Evolutionary conservation across 2,329 filamentous ascomycete species (phyloP).

Genomic region (Hypocrella siamensis): DNA sequence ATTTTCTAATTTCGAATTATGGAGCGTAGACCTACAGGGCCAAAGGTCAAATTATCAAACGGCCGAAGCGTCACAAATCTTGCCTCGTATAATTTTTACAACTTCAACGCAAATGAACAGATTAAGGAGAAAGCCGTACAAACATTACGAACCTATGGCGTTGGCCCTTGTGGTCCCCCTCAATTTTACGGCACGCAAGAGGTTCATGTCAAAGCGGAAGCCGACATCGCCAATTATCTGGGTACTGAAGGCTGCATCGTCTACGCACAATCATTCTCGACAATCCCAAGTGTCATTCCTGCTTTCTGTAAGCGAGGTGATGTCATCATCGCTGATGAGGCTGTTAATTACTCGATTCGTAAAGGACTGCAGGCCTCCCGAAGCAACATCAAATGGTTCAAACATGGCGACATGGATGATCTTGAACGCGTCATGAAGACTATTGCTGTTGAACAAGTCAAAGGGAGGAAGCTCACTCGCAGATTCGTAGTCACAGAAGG

Average conservation of each 20-base stretch:
- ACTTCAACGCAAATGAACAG: slow-evolving; percentile 82
- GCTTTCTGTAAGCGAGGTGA: slow-evolving; percentile 95
- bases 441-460: slow-evolving; percentile 73
- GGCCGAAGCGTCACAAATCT: slow-evolving; percentile 88
- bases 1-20: not conserved
- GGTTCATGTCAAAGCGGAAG: slow-evolving; percentile 92
- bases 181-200: slow-evolving; percentile 98
- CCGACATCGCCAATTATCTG: slow-evolving; percentile 79
- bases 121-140: slow-evolving; percentile 93
- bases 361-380: slow-evolving; percentile 89
- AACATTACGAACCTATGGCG: slow-evolving; percentile 85
- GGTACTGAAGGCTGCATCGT: slow-evolving; percentile 84
- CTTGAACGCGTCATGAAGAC: slow-evolving; percentile 72
- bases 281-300: slow-evolving; percentile 92
- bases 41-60: slow-evolving; percentile 75
- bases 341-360: slow-evolving; percentile 84
- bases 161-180: slow-evolving; percentile 89
- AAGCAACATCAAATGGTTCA: slow-evolving; percentile 84
- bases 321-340: slow-evolving; percentile 88
- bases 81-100: slow-evolving; percentile 94
- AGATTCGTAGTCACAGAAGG: slow-evolving; percentile 95
- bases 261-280: slow-evolving; percentile 91
- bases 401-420: slow-evolving; percentile 93
- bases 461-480: slow-evolving; percentile 73
- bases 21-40: slow-evolving; percentile 57